Evolutionary conservation across 1,284 basidiomycete genomes (phyloP), one percentile per base, ranked within the genome.

Genomic region (Leccinum glutinopallens): DNA sequence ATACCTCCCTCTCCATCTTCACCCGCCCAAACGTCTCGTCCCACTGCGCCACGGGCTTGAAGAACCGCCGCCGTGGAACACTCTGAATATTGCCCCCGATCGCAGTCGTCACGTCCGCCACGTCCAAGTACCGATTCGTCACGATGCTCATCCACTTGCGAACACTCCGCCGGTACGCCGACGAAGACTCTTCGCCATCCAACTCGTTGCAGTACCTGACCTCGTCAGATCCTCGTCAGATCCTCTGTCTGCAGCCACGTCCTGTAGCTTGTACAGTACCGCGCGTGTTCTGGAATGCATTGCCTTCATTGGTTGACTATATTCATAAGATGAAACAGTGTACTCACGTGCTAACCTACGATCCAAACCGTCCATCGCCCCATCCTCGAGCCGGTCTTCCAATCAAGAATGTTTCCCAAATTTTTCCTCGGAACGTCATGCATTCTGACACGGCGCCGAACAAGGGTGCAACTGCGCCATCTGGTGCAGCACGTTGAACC

Each of bases 361-460:
- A 70, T 93, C 92, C 49, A 92, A 72, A 19, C 87, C 84, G 66
- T 91, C 83, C 65, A 80, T 78, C 33, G 80, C 78, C 17, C 79
- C 80, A 22, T 83, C 81, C 63, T 83, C 76, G 13, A 53, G 5
- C 32, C 46, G 58, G 4, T 71, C 70, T 2, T 65, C 79, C 62
- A 88, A 81, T 0, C 85, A 85, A 12, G 91, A 80, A 67, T 93
- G 89, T 17, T 84, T 79, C 4, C 84, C 87, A 1, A 92, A 54
- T 82, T 83, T 70, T 91, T 86, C 51, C 84, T 77, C 0, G 95
- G 94, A 2, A 94, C 90, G 59, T 92, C 87, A 58, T 96, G 94
- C 83, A 97, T 87, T 65, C 89, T 91, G 0, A 94, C 94, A 93
- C 0, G 97, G 97, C 10, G 22, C 49, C 0, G 93, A 94, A 67